Base-by-base conservation (phyloP, 2,329 filamentous ascomycete genomes). In the Xylaria arbuscula region DNA sequence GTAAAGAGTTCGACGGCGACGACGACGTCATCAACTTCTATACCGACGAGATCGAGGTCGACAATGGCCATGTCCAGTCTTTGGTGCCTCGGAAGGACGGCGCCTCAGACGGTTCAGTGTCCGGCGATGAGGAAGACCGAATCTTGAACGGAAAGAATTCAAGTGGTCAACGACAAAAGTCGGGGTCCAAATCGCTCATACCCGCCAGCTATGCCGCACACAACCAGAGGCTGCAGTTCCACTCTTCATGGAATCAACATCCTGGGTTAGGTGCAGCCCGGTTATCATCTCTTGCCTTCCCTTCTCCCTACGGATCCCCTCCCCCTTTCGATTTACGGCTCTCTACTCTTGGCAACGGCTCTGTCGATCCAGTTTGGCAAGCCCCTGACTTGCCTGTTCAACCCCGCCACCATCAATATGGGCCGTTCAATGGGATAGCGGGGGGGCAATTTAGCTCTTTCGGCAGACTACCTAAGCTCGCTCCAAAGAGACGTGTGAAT, bases 21-120 rank as follows among this genome's bases (percentile, higher is more conserved):
- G 94, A 91, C 62, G 95, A 98, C 79, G 94, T 97, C 81, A 94
- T 98, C 75, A 93, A 98, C 79, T 84, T 97, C 65, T 84, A 85
- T 58, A 95, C 92, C 0, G 94, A 93, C 62, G 85, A 92, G 67
- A 89, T 98, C 55, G 86, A 97, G n/a, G 90, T 98, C 64, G 87
- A 98, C 79, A 96, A 97, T 83, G 95, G 96, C 0, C 96, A 98
- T 81, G 79, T 98, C 61, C 78, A 87, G 59, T 86, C 72, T 83
- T 87, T 81, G 76, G 67, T 76, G 15, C 78, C 80, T 22, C 77
- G 78, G 1, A 78, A 80, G 24, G 80, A 82, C 2, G 78, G 81
- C 32, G 80, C 36, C 50, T 69, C 74, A 24, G 78, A 79, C 6
- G 71, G 75, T 22, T 76, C 77, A 4, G 47, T 66, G 15, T 75